Evolutionary conservation across 495 filamentous ascomycete genomes (phyloP), one percentile per base, ranked within the genome.

Genomic region (Penicillium parvum): DNA sequence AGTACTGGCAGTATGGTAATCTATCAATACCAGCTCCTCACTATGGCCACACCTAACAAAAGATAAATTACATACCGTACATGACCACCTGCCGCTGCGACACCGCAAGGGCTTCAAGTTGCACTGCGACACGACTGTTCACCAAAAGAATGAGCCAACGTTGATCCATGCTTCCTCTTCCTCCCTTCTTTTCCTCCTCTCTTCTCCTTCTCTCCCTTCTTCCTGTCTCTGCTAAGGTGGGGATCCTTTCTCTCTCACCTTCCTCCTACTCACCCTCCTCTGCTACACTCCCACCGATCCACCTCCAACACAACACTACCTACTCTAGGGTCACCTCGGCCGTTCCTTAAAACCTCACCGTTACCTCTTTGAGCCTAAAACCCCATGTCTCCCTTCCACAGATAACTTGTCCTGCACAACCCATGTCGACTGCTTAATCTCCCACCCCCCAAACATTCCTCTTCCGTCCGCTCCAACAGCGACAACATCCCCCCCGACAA

Each of bases 141-240:
- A 39, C 43, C 41, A 57, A n/a, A n/a, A 46, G 61, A 65, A 65
- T 65, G 65, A 51, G 51, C 53, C 61, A 63, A 57, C 60, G 63
- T 65, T 69, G 61, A 63, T 63, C 61, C 65, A 62, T 63, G 60
- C 57, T 60, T 61, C 22, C 22, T 20, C 36, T 40, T 15, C 34
- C 42, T 38, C 37, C 16, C 30, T 16, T 30, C 32, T 37, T 22
- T 26, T 28, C 33, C 23, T 4, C 28, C 15, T 6, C 17, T 38
- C 32, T 48, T 35, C 37, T 14, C n/a, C 16, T 27, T 30, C 23
- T 40, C 43, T 39, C 28, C 28, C 28, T 30, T 29, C 15, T 11
- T 15, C 28, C 5, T 7, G 28, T 4, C 28, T 30, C 28, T 37
- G 15, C 30, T 47, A 19, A 14, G 26, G 37, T 47, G 50, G 43